Percentiles rank a stretch among this genome's conserved stretches.
Evolutionary conservation across 2,329 filamentous ascomycete genomes (phyloP).

Genomic region (Exophiala sp.): DNA sequence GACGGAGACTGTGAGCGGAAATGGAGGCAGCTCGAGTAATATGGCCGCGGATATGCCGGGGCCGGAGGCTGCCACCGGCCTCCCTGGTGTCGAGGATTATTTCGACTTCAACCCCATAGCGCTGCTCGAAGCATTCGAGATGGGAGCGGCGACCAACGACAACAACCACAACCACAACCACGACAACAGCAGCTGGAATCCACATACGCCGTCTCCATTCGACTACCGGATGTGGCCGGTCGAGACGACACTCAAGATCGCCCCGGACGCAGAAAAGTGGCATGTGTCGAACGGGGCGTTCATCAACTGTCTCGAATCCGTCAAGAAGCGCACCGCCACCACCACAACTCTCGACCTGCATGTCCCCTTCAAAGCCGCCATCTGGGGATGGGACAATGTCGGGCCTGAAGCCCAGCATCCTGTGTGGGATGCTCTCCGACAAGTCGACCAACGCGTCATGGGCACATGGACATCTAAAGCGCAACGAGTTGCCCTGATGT

Average conservation of each 20-base stretch:
- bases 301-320: slow-evolving; percentile 13
- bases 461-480: slow-evolving; percentile 26
- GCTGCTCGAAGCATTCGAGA: slow-evolving; percentile 20
- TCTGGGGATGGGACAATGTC: slow-evolving; percentile 27
- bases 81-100: slow-evolving; percentile 15
- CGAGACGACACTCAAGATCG: slow-evolving; percentile 10
- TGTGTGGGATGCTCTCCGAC: slow-evolving; percentile 22
- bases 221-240: slow-evolving; percentile 17
- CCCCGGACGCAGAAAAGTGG: slow-evolving; percentile 25
- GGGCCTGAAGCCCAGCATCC: slow-evolving; percentile 23
- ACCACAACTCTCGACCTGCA: slow-evolving; percentile 19
- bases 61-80: neutral
- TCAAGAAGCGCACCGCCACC: slow-evolving; percentile 12
- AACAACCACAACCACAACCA: too few relatives aligned
- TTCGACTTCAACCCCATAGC: slow-evolving; percentile 19
- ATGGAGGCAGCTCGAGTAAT: too few relatives aligned
- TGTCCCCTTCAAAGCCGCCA: slow-evolving; percentile 24
- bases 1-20: too few relatives aligned
- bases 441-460: slow-evolving; percentile 26
- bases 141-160: slow-evolving; percentile 9
- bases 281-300: slow-evolving; percentile 26
- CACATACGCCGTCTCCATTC: slow-evolving; percentile 19
- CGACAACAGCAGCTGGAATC: slow-evolving; percentile 10
- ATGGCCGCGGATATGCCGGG: too few relatives aligned
- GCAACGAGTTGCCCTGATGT: slow-evolving; percentile 26